phyloP scores from a whole-genome alignment of 352 stramenopile species.

The Phytophthora megakarya region DNA sequence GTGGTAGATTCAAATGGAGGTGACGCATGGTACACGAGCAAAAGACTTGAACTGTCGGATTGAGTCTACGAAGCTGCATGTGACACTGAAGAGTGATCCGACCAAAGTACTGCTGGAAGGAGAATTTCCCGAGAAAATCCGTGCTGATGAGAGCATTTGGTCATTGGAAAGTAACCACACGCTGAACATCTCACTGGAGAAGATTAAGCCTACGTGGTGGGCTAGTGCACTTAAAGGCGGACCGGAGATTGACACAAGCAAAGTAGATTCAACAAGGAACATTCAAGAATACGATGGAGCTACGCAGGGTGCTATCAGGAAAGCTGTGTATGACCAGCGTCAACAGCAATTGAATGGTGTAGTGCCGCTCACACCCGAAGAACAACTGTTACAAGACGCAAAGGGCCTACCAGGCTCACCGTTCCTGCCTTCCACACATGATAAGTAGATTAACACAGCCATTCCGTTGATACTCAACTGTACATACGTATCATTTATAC shows the following conservation, averaged over 20 bases:
- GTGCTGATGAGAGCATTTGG: conserved; percentile 98
- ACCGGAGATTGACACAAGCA: conserved; percentile 96
- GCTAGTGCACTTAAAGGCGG: conserved; percentile 91
- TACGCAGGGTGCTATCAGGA: conserved; percentile 98
- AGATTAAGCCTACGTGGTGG: conserved; percentile 99
- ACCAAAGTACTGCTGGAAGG: conserved; percentile 69
- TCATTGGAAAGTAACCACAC: conserved; percentile 85
- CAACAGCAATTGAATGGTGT: conserved; percentile 91
- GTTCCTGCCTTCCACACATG: conserved; percentile 24
- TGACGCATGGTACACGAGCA: conserved; percentile 90
- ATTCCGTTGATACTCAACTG: conserved; percentile 6
- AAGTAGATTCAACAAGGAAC: conserved; percentile 96
- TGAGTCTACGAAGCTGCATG: conserved; percentile 80
- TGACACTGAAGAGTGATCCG: conserved; percentile 66
- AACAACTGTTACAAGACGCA: conserved; percentile 94
- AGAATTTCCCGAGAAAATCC: conserved; percentile 92
- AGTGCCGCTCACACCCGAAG: conserved; percentile 91
- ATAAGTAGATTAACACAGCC: conserved; percentile 3
- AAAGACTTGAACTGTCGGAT: conserved; percentile 94
- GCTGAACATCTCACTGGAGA: conserved; percentile 93
- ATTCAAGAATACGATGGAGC: conserved; percentile 97
- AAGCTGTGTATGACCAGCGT: conserved; percentile 96
- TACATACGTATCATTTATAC: conserved; percentile 19
- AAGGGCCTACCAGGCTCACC: conserved; percentile 66
- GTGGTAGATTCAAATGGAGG: conserved; percentile 76